Conservation (phyloP, 2,329 filamentous ascomycete genomes). For the Stemphylium beticola region DNA sequence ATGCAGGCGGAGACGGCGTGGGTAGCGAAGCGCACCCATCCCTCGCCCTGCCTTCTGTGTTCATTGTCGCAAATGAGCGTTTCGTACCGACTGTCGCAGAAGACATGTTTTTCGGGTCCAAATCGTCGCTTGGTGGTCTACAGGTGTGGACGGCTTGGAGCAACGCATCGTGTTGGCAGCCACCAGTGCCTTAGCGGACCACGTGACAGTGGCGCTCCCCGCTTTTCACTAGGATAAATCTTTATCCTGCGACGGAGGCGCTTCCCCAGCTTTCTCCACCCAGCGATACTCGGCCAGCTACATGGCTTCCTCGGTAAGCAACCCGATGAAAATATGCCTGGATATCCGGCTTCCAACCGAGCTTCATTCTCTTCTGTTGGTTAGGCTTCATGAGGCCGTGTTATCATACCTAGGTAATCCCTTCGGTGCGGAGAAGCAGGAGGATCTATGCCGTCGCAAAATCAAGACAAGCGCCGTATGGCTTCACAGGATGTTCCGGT, state of each 20-base stretch:
- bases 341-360: not conserved
- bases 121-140: slow-evolving; percentile 2
- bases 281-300: not conserved
- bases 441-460: slow-evolving; percentile 24
- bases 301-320: slow-evolving; percentile 9
- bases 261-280: slow-evolving; percentile 18
- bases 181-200: slow-evolving; percentile 6
- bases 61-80: slow-evolving; percentile 36
- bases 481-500: slow-evolving; percentile 23
- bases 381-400: not conserved
- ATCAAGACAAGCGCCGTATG: slow-evolving; percentile 28
- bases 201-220: slow-evolving; percentile 7
- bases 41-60: slow-evolving; percentile 20
- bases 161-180: slow-evolving; percentile 8
- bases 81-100: slow-evolving; percentile 37
- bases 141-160: slow-evolving; percentile 8
- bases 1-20: slow-evolving; percentile 18
- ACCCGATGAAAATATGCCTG: not conserved
- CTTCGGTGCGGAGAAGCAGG: not conserved
- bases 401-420: not conserved
- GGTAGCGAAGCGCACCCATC: slow-evolving; percentile 19
- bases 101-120: slow-evolving; percentile 26
- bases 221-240: slow-evolving; percentile 16
- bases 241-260: slow-evolving; percentile 11
- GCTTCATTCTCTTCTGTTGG: not conserved